Base-by-base conservation (phyloP, 2,329 filamentous ascomycete genomes). In the Aspergillus jensenii region DNA sequence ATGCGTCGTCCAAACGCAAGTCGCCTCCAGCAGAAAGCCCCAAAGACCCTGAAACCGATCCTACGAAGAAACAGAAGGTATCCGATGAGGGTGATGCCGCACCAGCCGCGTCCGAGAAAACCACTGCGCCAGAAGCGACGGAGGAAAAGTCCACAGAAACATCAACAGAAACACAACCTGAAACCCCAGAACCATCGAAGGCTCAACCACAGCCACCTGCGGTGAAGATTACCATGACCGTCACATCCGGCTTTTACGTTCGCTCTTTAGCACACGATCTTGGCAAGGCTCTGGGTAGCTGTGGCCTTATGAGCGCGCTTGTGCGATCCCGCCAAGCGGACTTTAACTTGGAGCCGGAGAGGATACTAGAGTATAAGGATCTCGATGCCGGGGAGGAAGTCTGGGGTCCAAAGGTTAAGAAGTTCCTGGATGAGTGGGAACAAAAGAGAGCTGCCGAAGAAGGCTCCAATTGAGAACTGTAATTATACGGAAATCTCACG, bases 231-330 rank as follows among this genome's bases (percentile, higher is more conserved):
- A 87, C 90, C 57, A 91, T 99, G 85, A 96, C 90, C 0, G 93
- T 97, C 52, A 92, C 92, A 2, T 96, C 92, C 0, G 95, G 95
- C 40, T 99, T 97, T 81, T 99, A 99, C 74, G 93, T 99, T 14
- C 89, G 95, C 62, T 96, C 90, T 58, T 86, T 99, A 65, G 93
- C 91, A 67, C 92, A 98, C 71, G 95, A 99, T 68, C 82, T 99
- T 3, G 95, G 93, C 21, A 81, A 87, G 64, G 91, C 91, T 65
- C 82, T 97, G 14, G 87, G 85, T 52, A 96, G 91, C 12, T 87
- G 90, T 23, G 95, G 84, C 35, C 82, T 95, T 64, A 98, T 99
- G 93, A 86, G 90, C 21, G 87, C 90, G 66, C 84, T 99, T 19
- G 84, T 89, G 56, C 88, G 95, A 55, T 89, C 86, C 3, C 85